Evolutionary conservation across 2,329 filamentous ascomycete species (phyloP), one percentile per base, ranked within the genome.

Genomic region (Stagonosporopsis rhizophila): DNA sequence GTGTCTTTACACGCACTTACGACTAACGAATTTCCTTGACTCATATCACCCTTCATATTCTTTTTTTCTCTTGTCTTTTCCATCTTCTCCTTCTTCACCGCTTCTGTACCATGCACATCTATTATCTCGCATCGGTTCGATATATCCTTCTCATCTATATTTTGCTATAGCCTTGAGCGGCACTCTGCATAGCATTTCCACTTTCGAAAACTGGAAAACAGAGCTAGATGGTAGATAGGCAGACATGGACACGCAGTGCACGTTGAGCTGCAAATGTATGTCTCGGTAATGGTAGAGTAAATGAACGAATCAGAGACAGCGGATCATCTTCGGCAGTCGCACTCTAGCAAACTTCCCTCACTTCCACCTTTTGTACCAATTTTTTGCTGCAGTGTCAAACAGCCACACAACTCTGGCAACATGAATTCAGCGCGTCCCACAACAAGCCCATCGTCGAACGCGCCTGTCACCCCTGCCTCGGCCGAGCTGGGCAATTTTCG

Each of bases 21-120:
- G 71, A 72, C 56, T 69, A 17, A 73, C 68, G 71, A 73, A 66
- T 72, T 62, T 71, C 65, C 56, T 73, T 73, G 44, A 51, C 50
- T 60, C 39, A 50, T 45, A 47, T 38, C 45, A 54, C 39, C 50
- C 60, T 32, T 55, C 62, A 45, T 57, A 60, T 52, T 48, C 49
- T 53, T 48, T 37, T 49, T 35, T 38, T 8, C 25, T 6, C 9
- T 22, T 40, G n/a, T n/a, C n/a, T 57, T 61, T 52, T 48, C 49
- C 55, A 47, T 37, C 51, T 35, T 38, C 17, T 40, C 2, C 9
- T 22, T 40, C 41, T 15, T 44, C 40, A 30, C 6, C 23, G 20
- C 44, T 49, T 39, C 42, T 56, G 30, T 48, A 52, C 46, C 45
- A 51, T 47, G 52, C 54, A 55, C 48, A 25, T 49, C 52, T 46